Evolutionary conservation across 345 rosid species (phyloP).

Genomic region (Cardamine occulta): DNA sequence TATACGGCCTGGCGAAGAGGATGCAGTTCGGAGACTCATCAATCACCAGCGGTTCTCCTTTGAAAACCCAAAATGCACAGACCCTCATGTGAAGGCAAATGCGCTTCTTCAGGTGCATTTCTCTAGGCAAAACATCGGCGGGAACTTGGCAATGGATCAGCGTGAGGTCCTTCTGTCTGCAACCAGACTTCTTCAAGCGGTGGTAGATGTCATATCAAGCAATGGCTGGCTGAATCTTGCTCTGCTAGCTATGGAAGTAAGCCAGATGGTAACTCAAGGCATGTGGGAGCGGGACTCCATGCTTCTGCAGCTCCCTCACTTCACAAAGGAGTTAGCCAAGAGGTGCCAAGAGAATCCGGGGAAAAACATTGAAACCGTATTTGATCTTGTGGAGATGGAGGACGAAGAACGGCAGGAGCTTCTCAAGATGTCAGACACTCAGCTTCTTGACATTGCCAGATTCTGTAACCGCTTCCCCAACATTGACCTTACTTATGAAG

Average conservation of each 20-base stretch:
- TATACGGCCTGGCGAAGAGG: constrained; percentile 87
- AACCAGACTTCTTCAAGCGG: constrained; percentile 80
- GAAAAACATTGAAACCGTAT: constrained; percentile 72
- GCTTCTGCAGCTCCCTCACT: constrained; percentile 95
- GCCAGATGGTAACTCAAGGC: constrained; percentile 97
- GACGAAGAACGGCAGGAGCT: constrained; percentile 82
- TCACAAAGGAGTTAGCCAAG: constrained; percentile 79
- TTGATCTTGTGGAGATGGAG: constrained; percentile 92
- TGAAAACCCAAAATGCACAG: constrained; percentile 72
- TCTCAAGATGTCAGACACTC: constrained; percentile 64
- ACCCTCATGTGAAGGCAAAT: constrained; percentile 91
- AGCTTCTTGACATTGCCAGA: constrained; percentile 78
- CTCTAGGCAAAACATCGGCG: constrained; percentile 78
- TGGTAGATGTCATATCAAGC: constrained; percentile 91
- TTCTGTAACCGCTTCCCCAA: constrained; percentile 91
- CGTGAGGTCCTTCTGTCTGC: constrained; percentile 78
- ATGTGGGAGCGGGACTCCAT: constrained; percentile 96
- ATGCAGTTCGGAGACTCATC: constrained; percentile 68
- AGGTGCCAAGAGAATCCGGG: constrained; percentile 83
- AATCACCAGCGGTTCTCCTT: constrained; percentile 94
- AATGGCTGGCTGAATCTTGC: constrained; percentile 93
- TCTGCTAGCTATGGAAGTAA: constrained; percentile 85
- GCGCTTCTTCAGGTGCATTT: constrained; percentile 92
- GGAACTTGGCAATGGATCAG: constrained; percentile 77
- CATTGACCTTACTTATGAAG: constrained; percentile 72